A percentile compares a stretch with the other conserved stretches of the same genome.
phyloP scores from a whole-genome alignment of 2,329 filamentous ascomycete genomes.

The Fusarium torulosum region DNA sequence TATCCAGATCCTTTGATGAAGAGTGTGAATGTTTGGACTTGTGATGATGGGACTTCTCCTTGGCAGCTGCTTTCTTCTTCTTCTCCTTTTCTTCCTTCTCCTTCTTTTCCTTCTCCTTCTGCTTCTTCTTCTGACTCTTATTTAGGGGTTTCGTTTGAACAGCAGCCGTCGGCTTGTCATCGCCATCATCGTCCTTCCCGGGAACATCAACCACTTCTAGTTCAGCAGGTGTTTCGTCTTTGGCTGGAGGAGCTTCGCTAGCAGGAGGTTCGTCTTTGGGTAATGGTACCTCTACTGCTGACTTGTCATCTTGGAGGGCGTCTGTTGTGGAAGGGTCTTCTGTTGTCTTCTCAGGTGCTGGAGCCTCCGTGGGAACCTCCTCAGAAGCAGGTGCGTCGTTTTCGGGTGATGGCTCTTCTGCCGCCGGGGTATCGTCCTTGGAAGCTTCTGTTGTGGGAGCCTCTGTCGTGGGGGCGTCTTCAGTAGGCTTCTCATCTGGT shows the following conservation, averaged over 20 bases:
- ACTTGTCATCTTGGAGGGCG: neutral
- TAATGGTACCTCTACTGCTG: conserved; percentile 6
- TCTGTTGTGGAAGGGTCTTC: conserved; percentile 11
- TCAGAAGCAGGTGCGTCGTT: conserved; percentile 7
- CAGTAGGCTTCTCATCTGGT: conserved; percentile 7
- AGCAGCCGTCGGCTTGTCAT: conserved; percentile 24
- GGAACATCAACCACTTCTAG: conserved; percentile 1
- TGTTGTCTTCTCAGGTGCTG: conserved; percentile 7
- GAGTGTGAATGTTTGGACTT: conserved; percentile 40
- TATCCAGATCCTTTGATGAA: conserved; percentile 24
- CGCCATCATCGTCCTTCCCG: conserved; percentile 24
- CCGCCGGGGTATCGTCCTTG: neutral
- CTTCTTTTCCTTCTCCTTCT: conserved; percentile 56
- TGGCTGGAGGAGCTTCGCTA: conserved; percentile 6
- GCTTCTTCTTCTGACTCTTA: conserved; percentile 44
- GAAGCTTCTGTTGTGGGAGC: conserved; percentile 5
- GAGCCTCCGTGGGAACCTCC: conserved; percentile 7
- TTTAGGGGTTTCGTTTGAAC: conserved; percentile 29
- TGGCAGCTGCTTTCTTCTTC: conserved; percentile 36
- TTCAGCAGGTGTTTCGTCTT: conserved; percentile 8
- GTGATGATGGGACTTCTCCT: conserved; percentile 39
- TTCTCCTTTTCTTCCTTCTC: conserved; percentile 63
- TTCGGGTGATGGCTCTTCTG: neutral
- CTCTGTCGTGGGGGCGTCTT: conserved; percentile 3
- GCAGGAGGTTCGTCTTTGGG: conserved; percentile 1